Evolutionary conservation across 176 grass and related monocot species (phyloP).

Genomic region (Oryza australiensis): DNA sequence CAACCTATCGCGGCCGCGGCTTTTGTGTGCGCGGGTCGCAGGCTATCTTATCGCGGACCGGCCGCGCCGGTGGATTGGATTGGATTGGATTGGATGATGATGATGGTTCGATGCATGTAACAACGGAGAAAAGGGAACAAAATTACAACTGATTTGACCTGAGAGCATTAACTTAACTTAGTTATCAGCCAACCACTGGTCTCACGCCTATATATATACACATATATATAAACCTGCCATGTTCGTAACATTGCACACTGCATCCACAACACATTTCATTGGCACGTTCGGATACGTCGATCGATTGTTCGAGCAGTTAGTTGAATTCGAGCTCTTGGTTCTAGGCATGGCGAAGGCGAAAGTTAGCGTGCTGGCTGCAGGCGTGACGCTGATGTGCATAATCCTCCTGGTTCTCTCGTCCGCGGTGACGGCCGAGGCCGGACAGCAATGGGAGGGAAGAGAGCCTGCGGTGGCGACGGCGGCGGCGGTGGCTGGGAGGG

Average conservation of each 20-base stretch:
- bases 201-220: neutral
- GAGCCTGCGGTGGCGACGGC: neutral
- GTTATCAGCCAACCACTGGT: too few relatives aligned
- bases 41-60: constrained; percentile 26
- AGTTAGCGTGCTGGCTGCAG: neutral
- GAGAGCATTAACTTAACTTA: neutral
- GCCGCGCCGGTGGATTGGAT: neutral
- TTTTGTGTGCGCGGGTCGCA: constrained; percentile 7
- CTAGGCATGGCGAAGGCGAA: constrained; percentile 34
- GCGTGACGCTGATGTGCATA: constrained; percentile 9
- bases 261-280: neutral
- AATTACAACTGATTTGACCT: neutral
- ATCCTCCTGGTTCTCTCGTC: constrained; percentile 29
- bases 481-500: too few relatives aligned
- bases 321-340: neutral
- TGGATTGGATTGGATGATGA: too few relatives aligned
- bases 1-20: constrained; percentile 3
- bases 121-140: neutral
- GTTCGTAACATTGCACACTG: neutral
- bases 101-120: neutral
- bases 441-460: neutral
- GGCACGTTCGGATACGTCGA: neutral
- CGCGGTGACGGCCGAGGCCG: neutral
- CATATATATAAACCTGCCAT: constrained; percentile 36
- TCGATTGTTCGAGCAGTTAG: neutral